These are phyloP conservation scores for Dimargaris cristalligena DNA, from an alignment of 192 early-diverging fungal species.

Conservation along the genomic window DNA sequence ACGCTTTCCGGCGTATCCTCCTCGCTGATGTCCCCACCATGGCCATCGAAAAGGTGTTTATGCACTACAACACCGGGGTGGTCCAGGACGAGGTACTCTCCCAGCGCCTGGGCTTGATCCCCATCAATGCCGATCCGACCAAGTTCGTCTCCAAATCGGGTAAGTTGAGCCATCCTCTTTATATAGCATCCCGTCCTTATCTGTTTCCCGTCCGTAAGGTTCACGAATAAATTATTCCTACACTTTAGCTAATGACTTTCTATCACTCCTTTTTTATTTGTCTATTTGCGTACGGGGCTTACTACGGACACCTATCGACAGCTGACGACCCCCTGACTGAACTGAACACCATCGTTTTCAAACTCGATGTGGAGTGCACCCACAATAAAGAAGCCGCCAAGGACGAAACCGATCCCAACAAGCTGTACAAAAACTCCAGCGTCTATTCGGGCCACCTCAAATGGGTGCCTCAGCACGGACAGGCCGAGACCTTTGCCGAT, in stretches of 20 bases:
- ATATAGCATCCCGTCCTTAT: no score
- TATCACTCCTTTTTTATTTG: no score
- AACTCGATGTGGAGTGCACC: constrained; percentile 55
- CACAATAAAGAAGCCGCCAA: constrained; percentile 36
- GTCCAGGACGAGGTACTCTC: constrained; percentile 88
- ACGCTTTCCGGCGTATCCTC: constrained; percentile 81
- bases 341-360: constrained; percentile 85
- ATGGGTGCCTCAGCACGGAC: constrained; percentile 89
- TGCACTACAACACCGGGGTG: constrained; percentile 79
- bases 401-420: constrained; percentile 52
- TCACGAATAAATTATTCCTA: no score
- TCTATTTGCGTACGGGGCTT: no score
- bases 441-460: constrained; percentile 58
- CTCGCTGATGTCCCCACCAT: constrained; percentile 94
- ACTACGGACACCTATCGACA: no score
- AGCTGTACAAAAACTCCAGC: constrained; percentile 51
- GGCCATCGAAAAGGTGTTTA: constrained; percentile 90
- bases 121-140: constrained; percentile 71
- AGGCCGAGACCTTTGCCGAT: constrained; percentile 48
- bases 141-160: constrained; percentile 57
- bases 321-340: constrained; percentile 70
- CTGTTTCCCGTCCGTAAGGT: no score
- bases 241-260: no score
- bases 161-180: no score
- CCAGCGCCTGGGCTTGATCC: constrained; percentile 81